A percentile compares a stretch with the other conserved stretches of the same genome.
Conservation (phyloP, 257 asterid species). For the Solanum ahanhuiri region DNA sequence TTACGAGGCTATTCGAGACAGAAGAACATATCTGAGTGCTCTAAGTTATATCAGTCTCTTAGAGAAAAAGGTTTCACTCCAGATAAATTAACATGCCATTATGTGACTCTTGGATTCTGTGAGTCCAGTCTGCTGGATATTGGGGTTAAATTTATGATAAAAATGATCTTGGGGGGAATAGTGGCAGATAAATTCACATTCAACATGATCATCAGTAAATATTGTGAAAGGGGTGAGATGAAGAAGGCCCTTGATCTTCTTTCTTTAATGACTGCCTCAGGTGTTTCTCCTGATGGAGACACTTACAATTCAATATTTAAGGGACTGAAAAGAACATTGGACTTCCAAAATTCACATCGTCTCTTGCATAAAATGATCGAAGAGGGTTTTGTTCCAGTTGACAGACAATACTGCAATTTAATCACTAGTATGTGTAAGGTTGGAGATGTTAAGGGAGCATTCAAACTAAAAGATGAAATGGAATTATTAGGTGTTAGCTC, state of each 20-base stretch:
- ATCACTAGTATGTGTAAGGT: constrained; percentile 57
- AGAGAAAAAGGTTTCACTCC: constrained; percentile 45
- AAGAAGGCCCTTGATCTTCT: constrained; percentile 51
- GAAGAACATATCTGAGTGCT: constrained; percentile 37
- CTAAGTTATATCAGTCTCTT: constrained; percentile 33
- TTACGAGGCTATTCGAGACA: constrained; percentile 57
- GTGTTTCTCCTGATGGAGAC: constrained; percentile 39
- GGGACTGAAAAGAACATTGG: constrained; percentile 48
- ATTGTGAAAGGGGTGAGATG: constrained; percentile 49
- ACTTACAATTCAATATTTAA: constrained; percentile 45
- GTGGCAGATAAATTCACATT: constrained; percentile 49
- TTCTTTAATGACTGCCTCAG: constrained; percentile 38
- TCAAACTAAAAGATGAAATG: constrained; percentile 49
- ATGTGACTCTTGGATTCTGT: constrained; percentile 51
- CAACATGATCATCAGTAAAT: constrained; percentile 43
- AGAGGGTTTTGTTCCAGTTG: constrained; percentile 45
- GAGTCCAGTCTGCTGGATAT: constrained; percentile 52
- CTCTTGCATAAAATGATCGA: constrained; percentile 47
- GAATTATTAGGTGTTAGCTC: constrained; percentile 36
- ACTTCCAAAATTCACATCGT: constrained; percentile 28
- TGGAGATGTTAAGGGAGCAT: constrained; percentile 58
- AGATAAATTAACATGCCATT: constrained; percentile 61
- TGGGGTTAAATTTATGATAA: constrained; percentile 57
- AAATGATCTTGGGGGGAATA: constrained; percentile 46
- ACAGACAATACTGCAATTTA: constrained; percentile 53